Conservation (phyloP, 2,329 filamentous ascomycete species). For the Aspergillus tamarii region DNA sequence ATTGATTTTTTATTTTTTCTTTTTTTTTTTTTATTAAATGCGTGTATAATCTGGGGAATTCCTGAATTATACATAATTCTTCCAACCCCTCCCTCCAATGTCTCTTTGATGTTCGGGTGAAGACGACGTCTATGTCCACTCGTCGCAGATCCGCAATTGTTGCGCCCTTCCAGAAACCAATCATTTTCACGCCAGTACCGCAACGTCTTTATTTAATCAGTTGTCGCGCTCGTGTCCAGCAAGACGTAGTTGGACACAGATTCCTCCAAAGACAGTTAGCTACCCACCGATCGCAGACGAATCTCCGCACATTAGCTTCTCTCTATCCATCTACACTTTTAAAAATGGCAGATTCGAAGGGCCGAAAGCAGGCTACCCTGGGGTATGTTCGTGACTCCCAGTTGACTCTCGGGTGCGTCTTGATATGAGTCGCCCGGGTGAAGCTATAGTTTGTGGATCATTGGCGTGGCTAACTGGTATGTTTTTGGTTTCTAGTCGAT, state of each 20-base stretch:
- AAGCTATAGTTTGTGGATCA: background rate
- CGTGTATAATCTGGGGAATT: background rate
- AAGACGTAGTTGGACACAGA: background rate
- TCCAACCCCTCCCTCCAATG: background rate
- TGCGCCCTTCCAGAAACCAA: conserved; percentile 19
- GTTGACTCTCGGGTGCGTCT: conserved; percentile 71
- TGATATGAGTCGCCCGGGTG: conserved; percentile 4
- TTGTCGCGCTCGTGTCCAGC: background rate
- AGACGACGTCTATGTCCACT: conserved; percentile 21
- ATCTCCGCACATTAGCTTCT: background rate
- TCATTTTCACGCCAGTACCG: conserved; percentile 6
- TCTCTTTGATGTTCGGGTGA: background rate
- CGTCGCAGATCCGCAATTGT: conserved; percentile 13
- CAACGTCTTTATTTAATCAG: conserved; percentile 1
- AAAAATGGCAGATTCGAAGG: conserved; percentile 24
- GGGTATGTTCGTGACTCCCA: conserved; percentile 82
- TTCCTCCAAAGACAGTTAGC: too few relatives aligned
- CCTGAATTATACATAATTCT: background rate
- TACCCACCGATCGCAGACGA: background rate
- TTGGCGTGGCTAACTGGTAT: background rate
- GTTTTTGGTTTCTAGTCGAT: conserved; percentile 66
- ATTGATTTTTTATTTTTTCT: too few relatives aligned
- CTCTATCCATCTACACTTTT: background rate
- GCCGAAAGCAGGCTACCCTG: conserved; percentile 74
- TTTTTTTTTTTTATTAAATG: background rate